Evolutionary conservation across 352 stramenopile genomes (phyloP).

Genomic region (Pythium phragmitis): DNA sequence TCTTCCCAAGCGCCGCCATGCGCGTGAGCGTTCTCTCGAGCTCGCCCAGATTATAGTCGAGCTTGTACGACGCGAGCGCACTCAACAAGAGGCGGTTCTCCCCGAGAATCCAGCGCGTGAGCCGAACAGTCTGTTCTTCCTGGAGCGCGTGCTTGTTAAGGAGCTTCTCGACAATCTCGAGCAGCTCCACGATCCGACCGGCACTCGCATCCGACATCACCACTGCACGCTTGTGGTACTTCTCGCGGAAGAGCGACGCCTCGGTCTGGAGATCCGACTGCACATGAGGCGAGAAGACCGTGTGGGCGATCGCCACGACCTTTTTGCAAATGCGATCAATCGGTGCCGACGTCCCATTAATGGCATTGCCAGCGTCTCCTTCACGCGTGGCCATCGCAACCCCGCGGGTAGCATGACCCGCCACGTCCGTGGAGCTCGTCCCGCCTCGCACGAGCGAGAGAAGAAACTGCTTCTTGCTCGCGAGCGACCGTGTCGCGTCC

Average conservation of each 20-base stretch:
- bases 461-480: conserved; percentile 55
- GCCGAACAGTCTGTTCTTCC: conserved; percentile 48
- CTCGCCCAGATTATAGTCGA: conserved; percentile 41
- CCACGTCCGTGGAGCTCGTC: too few relatives aligned
- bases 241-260: conserved; percentile 34
- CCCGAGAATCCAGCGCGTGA: conserved; percentile 46
- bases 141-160: conserved; percentile 58
- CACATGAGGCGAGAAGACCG: conserved; percentile 52
- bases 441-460: conserved; percentile 26
- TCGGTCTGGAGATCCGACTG: conserved; percentile 48
- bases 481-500: conserved; percentile 27
- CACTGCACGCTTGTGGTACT: conserved; percentile 10
- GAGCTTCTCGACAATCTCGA: conserved; percentile 47
- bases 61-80: conserved; percentile 51
- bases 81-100: conserved; percentile 57
- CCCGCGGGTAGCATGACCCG: too few relatives aligned
- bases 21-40: conserved; percentile 54
- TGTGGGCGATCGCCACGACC: conserved; percentile 49
- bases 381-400: too few relatives aligned
- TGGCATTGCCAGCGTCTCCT: too few relatives aligned
- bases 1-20: conserved; percentile 38
- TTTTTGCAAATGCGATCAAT: conserved; percentile 52
- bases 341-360: conserved; percentile 25
- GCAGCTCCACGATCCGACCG: conserved; percentile 46
- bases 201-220: conserved; percentile 18